Percentiles rank a stretch among this genome's conserved stretches.
Evolutionary conservation across 2,329 filamentous ascomycete genomes (phyloP).

Genomic region (Fusarium begoniae): DNA sequence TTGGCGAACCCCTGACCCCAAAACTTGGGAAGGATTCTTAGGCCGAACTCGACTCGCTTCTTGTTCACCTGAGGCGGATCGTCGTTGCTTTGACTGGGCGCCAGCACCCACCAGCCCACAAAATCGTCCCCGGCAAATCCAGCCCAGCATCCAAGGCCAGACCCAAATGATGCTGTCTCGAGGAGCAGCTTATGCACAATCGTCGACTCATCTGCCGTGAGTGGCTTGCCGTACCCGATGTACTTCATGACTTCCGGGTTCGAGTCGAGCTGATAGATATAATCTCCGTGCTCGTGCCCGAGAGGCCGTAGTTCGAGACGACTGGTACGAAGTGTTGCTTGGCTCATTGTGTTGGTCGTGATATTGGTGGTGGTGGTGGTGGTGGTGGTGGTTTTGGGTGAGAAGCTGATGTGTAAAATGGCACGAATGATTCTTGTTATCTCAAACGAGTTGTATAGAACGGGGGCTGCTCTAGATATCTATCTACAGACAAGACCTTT

Average conservation of each 20-base stretch:
- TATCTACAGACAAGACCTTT: not conserved
- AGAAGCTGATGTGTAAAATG: not conserved
- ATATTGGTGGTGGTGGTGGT: not conserved
- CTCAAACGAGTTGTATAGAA: not conserved
- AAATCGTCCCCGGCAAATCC: constrained; percentile 39
- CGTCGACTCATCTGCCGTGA: constrained; percentile 24
- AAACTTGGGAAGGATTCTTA: constrained; percentile 42
- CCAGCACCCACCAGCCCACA: constrained; percentile 45
- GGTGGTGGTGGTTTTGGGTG: not conserved
- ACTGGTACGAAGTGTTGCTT: constrained; percentile 28
- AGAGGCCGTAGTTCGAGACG: constrained; percentile 33
- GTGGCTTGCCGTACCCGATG: constrained; percentile 37
- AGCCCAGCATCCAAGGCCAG: constrained; percentile 36
- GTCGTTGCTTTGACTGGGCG: constrained; percentile 30
- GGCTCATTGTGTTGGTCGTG: constrained; percentile 19
- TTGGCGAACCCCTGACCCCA: constrained; percentile 46
- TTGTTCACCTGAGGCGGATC: constrained; percentile 10
- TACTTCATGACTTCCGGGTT: constrained; percentile 36
- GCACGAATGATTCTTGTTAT: not conserved
- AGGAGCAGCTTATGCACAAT: constrained; percentile 38
- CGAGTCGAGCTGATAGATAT: constrained; percentile 33
- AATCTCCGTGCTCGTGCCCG: constrained; percentile 26
- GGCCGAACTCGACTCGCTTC: constrained; percentile 40
- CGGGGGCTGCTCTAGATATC: not conserved
- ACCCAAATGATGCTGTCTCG: constrained; percentile 31